Evolutionary conservation across 192 early-diverging fungal genomes (phyloP).

Genomic region (Mortierella alpina): DNA sequence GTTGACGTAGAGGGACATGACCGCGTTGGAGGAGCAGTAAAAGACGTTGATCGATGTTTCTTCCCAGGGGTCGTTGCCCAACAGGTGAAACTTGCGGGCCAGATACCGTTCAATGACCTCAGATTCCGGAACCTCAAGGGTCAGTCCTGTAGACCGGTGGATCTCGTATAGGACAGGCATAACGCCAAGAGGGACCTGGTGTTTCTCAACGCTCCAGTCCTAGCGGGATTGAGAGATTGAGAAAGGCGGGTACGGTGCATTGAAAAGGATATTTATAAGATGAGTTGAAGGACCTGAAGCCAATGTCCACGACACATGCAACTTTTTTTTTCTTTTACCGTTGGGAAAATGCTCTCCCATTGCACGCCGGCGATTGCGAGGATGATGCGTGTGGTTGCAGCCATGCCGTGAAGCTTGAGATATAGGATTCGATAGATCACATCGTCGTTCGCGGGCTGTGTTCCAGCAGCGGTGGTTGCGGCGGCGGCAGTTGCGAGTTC

Average conservation of each 20-base stretch:
- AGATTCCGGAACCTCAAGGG: constrained; percentile 58
- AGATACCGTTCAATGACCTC: constrained; percentile 62
- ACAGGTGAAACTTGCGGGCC: constrained; percentile 52
- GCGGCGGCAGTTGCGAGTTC: constrained; percentile 14
- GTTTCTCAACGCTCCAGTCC: constrained; percentile 29
- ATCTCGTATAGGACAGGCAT: constrained; percentile 42
- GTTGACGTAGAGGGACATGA: constrained; percentile 36
- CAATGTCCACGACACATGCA: not conserved
- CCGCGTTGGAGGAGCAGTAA: constrained; percentile 30
- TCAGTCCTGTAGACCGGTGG: not conserved
- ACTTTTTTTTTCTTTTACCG: not conserved
- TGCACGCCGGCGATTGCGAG: constrained; percentile 16
- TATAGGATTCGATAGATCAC: constrained; percentile 31
- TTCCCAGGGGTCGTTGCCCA: constrained; percentile 33
- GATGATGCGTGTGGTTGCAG: constrained; percentile 26
- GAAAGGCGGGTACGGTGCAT: not conserved
- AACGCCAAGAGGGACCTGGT: constrained; percentile 13
- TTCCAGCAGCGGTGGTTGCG: not conserved
- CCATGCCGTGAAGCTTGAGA: constrained; percentile 43
- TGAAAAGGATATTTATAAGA: not conserved
- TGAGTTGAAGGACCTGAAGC: too few relatives aligned
- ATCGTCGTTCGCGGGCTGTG: not conserved
- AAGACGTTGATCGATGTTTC: constrained; percentile 53
- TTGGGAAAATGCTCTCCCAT: constrained; percentile 35
- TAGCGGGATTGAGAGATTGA: not conserved